A percentile compares a stretch with the other conserved stretches of the same genome.
These are phyloP conservation scores for Rhynchospora tenuis DNA, from an alignment of 176 grass and related monocot species.

Conservation along the genomic window DNA sequence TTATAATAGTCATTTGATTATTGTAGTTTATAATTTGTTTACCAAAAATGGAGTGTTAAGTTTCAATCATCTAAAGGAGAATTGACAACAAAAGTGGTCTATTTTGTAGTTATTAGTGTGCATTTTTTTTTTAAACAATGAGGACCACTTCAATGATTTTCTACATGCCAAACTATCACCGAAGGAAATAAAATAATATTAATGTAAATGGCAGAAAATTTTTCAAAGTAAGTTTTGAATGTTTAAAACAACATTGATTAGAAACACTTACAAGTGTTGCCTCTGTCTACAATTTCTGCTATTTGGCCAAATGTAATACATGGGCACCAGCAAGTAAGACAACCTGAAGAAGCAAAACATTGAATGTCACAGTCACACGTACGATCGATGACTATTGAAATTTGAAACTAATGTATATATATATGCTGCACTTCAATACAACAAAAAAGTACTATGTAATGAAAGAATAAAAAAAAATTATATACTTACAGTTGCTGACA, in stretches of 20 bases:
- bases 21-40: background rate
- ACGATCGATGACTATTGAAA: background rate
- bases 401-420: no score
- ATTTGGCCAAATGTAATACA: slow-evolving; percentile 60
- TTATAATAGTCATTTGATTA: background rate
- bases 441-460: background rate
- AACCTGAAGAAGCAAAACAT: slow-evolving; percentile 27
- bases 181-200: background rate
- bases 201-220: background rate
- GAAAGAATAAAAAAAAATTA: background rate
- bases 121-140: background rate
- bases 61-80: background rate
- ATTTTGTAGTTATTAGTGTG: background rate
- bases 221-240: background rate
- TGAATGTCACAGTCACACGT: background rate
- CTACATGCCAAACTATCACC: background rate
- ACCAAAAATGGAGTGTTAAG: background rate
- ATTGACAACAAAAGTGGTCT: background rate
- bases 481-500: background rate
- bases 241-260: background rate
- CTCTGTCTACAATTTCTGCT: slow-evolving; percentile 65
- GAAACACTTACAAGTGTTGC: slow-evolving; percentile 34
- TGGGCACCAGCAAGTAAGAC: slow-evolving; percentile 54
- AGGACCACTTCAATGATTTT: background rate
- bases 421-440: background rate